Evolutionary conservation across 2,329 filamentous ascomycete genomes (phyloP).

Genomic region (Penicillium sp.): DNA sequence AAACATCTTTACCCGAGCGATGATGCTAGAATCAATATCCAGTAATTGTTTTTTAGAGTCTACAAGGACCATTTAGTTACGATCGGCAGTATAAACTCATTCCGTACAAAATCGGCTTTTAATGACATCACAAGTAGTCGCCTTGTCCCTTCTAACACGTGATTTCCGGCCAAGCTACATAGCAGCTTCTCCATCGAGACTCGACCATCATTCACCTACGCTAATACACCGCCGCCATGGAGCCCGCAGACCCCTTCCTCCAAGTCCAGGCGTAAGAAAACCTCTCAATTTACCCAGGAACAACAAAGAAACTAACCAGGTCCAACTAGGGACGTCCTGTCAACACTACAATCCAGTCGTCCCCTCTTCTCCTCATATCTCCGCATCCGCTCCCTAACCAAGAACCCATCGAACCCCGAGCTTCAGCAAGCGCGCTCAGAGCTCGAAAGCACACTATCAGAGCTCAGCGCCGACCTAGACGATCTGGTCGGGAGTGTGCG

Average conservation of each 20-base stretch:
- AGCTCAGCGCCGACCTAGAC: constrained; percentile 76
- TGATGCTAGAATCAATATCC: neutral
- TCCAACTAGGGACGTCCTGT: constrained; percentile 70
- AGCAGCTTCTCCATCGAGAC: constrained; percentile 7
- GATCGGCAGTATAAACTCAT: neutral
- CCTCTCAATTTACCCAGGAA: neutral
- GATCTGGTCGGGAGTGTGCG: constrained; percentile 84
- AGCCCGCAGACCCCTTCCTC: constrained; percentile 44
- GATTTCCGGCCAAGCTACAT: constrained; percentile 13
- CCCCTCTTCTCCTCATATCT: constrained; percentile 91
- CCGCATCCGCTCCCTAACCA: constrained; percentile 83
- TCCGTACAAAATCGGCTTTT: neutral
- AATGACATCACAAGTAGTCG: neutral
- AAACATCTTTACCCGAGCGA: neutral
- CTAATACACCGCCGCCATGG: constrained; percentile 25
- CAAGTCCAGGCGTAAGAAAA: constrained; percentile 44
- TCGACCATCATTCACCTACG: constrained; percentile 4
- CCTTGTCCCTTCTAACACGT: constrained; percentile 4
- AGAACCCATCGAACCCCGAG: constrained; percentile 64
- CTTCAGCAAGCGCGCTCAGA: constrained; percentile 62
- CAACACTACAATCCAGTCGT: constrained; percentile 72
- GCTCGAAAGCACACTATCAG: constrained; percentile 68
- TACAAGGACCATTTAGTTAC: neutral
- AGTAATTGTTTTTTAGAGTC: neutral
- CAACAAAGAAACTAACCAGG: constrained; percentile 12